A percentile compares a stretch with the other conserved stretches of the same genome.
These are phyloP conservation scores for Hansenula lynferdii DNA, from an alignment of 1,139 yeast species.

Conservation along the genomic window DNA sequence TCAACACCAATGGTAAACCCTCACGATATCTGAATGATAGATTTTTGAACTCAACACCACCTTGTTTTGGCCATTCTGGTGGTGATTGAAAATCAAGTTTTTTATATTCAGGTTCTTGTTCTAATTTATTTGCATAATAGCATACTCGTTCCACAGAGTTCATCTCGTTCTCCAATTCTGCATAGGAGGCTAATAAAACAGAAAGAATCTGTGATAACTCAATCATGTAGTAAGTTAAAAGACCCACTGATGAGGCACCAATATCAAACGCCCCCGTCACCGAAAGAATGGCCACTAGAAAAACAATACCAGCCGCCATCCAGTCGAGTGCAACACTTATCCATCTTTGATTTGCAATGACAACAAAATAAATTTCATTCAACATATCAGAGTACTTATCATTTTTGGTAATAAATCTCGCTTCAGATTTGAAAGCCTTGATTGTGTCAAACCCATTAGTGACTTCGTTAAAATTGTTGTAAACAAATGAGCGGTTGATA, in stretches of 20 bases:
- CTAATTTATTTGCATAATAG: constrained; percentile 65
- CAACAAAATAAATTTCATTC: constrained; percentile 68
- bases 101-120: constrained; percentile 54
- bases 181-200: constrained; percentile 45
- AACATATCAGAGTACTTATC: constrained; percentile 49
- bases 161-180: constrained; percentile 78
- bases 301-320: constrained; percentile 40
- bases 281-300: constrained; percentile 54
- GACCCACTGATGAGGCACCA: constrained; percentile 68
- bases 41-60: constrained; percentile 51
- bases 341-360: constrained; percentile 78
- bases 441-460: constrained; percentile 70
- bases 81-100: constrained; percentile 53
- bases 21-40: constrained; percentile 69
- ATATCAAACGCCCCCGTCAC: constrained; percentile 62
- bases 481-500: constrained; percentile 66
- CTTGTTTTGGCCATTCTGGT: constrained; percentile 55
- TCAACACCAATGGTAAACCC: constrained; percentile 69
- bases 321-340: constrained; percentile 58
- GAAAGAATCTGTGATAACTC: constrained; percentile 54
- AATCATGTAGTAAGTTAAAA: constrained; percentile 58
- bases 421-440: constrained; percentile 52
- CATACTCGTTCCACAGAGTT: constrained; percentile 77
- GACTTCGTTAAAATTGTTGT: constrained; percentile 72
- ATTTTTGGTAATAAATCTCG: constrained; percentile 48